Percentiles rank a stretch among this genome's conserved stretches.
Conservation (phyloP, 2,329 filamentous ascomycete genomes). For the Acrodontium crateriforme region DNA sequence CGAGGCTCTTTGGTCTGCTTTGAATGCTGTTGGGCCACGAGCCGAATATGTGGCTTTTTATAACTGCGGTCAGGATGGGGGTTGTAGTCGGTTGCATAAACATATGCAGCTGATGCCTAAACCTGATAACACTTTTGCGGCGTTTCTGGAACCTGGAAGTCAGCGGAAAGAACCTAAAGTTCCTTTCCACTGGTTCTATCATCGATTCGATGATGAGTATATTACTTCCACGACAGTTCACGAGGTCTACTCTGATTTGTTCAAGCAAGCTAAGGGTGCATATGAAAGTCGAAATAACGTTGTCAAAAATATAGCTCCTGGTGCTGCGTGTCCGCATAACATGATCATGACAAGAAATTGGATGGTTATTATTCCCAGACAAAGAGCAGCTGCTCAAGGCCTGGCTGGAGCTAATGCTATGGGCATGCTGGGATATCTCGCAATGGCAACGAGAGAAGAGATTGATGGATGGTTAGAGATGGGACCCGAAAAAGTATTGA, state of each 20-base stretch:
- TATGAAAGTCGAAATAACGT: too few relatives aligned
- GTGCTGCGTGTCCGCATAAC: not conserved
- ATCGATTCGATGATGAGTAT: not conserved
- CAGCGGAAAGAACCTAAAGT: not conserved
- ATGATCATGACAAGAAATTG: not conserved
- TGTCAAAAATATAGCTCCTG: not conserved
- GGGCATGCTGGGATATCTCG: not conserved
- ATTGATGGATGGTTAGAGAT: not conserved
- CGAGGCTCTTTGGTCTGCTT: not conserved
- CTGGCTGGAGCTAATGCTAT: not conserved
- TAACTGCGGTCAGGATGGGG: not conserved
- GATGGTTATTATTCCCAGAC: not conserved
- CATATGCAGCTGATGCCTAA: slow-evolving; percentile 1
- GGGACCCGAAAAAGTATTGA: too few relatives aligned
- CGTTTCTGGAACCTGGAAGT: not conserved
- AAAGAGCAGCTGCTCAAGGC: not conserved
- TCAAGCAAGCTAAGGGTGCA: not conserved
- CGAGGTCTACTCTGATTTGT: not conserved
- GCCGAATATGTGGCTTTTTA: not conserved
- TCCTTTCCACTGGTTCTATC: not conserved
- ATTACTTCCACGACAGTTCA: too few relatives aligned
- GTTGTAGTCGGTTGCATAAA: not conserved
- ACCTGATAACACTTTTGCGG: not conserved
- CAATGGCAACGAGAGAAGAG: not conserved
- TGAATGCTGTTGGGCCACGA: not conserved